A percentile compares a stretch with the other conserved stretches of the same genome.
phyloP scores from a whole-genome alignment of 2,329 filamentous ascomycete species.

The Verticillium albo-atrum region DNA sequence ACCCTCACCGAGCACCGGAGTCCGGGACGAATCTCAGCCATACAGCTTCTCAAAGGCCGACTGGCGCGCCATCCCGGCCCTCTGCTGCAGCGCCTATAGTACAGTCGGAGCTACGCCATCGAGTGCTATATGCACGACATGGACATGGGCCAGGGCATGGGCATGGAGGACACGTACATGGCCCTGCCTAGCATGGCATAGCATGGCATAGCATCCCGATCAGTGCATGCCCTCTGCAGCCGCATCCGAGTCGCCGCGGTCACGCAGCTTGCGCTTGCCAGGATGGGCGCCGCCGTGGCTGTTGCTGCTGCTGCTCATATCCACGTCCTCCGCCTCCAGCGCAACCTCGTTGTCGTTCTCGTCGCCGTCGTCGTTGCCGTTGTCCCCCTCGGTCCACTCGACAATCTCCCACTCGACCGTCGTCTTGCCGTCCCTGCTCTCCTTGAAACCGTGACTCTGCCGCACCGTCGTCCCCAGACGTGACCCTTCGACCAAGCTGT shows the following conservation, averaged over 20 bases:
- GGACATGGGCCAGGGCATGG: too few relatives aligned
- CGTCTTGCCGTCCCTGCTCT: constrained; percentile 58
- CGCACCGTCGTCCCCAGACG: constrained; percentile 60
- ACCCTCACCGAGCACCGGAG: background rate
- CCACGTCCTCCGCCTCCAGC: constrained; percentile 26
- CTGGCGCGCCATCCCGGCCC: background rate
- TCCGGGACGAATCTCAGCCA: background rate
- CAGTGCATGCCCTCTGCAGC: constrained; percentile 7
- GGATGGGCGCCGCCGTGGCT: constrained; percentile 16
- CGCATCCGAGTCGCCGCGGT: constrained; percentile 27
- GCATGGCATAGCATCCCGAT: background rate
- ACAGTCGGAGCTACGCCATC: background rate
- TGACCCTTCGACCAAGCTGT: constrained; percentile 74
- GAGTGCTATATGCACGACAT: background rate
- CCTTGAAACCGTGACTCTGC: constrained; percentile 50
- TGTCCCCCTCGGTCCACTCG: constrained; percentile 58
- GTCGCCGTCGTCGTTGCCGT: constrained; percentile 34
- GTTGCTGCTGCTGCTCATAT: constrained; percentile 22
- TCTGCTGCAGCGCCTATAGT: background rate
- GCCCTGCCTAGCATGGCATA: background rate
- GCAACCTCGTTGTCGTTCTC: constrained; percentile 32
- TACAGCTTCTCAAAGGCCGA: background rate
- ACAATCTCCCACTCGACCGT: constrained; percentile 79
- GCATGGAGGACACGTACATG: background rate
- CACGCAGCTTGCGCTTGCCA: constrained; percentile 50